These are phyloP conservation scores for Orbilia oligospora DNA, from an alignment of 2,329 filamentous ascomycete species.

Conservation along the genomic window DNA sequence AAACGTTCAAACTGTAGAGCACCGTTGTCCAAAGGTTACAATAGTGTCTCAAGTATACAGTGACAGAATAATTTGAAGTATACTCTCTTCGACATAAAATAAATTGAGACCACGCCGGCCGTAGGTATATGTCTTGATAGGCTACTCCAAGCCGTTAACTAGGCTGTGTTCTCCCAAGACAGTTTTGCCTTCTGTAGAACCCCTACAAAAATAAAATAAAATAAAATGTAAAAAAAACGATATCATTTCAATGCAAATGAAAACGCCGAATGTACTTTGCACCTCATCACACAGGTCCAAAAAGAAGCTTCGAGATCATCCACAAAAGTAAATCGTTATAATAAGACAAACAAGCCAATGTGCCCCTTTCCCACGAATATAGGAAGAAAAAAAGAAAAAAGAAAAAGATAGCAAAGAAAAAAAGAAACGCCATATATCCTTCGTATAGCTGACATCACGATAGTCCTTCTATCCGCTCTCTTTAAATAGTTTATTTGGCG, in stretches of 20 bases:
- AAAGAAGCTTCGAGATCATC: slow-evolving; percentile 2
- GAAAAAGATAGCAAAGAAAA: neutral
- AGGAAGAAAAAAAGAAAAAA: neutral
- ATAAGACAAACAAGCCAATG: neutral
- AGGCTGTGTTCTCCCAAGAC: slow-evolving; percentile 20
- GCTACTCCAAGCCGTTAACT: neutral
- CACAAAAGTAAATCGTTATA: neutral
- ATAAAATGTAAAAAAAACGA: slow-evolving; percentile 9
- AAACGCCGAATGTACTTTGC: slow-evolving; percentile 47
- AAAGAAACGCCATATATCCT: slow-evolving; percentile 20
- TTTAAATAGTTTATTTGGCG: slow-evolving; percentile 69
- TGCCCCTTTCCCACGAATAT: slow-evolving; percentile 2
- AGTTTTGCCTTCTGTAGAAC: slow-evolving; percentile 1
- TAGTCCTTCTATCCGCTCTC: neutral
- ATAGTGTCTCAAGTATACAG: too few species aligned
- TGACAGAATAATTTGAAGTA: too few species aligned
- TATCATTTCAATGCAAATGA: slow-evolving; percentile 42
- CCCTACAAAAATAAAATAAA: neutral
- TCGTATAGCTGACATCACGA: neutral
- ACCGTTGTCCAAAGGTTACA: too few species aligned
- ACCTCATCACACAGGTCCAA: slow-evolving; percentile 8
- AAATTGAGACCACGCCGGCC: too few species aligned
- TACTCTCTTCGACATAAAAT: too few species aligned
- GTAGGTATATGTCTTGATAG: slow-evolving; percentile 9
- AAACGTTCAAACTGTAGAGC: too few species aligned